These are phyloP conservation scores for Saxophila tyrrhenica DNA, from an alignment of 495 filamentous ascomycete species.

Conservation along the genomic window DNA sequence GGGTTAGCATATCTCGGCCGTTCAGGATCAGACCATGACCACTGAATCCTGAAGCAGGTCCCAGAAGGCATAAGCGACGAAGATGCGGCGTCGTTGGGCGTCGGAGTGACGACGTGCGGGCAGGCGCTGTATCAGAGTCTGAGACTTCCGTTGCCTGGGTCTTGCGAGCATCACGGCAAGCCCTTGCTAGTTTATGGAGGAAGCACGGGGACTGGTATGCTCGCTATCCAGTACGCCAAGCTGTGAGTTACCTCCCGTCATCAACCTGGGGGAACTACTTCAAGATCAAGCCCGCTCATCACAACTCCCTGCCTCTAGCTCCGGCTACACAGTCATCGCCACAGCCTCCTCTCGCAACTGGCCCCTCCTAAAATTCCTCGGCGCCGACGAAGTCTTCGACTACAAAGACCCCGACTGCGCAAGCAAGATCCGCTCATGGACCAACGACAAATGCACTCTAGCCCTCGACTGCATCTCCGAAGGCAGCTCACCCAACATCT, in stretches of 20 bases:
- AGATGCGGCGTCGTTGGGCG: conserved; percentile 44
- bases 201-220: conserved; percentile 38
- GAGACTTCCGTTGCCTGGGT: conserved; percentile 30
- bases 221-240: conserved; percentile 47
- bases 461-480: conserved; percentile 30
- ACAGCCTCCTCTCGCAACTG: conserved; percentile 49
- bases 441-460: conserved; percentile 23
- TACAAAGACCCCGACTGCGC: conserved; percentile 37
- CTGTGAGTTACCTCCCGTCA: conserved; percentile 10
- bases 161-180: conserved; percentile 14
- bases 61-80: conserved; percentile 45
- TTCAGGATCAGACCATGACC: not conserved
- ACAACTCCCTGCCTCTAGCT: conserved; percentile 7
- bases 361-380: conserved; percentile 38
- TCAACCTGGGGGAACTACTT: not conserved
- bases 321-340: conserved; percentile 37
- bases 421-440: conserved; percentile 28
- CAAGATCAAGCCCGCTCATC: not conserved
- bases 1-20: not conserved
- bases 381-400: conserved; percentile 45
- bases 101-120: conserved; percentile 41
- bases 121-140: conserved; percentile 39
- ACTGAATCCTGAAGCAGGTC: conserved; percentile 32
- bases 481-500: conserved; percentile 22
- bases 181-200: conserved; percentile 45